phyloP scores from a whole-genome alignment of 441 rosid species.

The Pelargonium cotyledonis region DNA sequence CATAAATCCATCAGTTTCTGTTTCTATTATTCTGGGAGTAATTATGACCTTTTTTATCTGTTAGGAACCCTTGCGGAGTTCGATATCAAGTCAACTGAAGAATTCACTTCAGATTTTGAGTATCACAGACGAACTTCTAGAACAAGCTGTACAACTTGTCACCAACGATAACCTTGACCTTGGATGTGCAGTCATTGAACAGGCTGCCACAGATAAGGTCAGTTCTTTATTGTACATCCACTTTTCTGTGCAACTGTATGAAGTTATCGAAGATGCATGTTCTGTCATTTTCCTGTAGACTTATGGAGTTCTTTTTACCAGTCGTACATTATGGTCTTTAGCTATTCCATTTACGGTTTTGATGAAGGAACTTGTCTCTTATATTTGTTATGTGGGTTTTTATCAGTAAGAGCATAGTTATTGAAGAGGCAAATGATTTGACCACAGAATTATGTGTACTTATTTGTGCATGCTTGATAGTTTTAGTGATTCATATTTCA shows the following conservation, averaged over 20 bases:
- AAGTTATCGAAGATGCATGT: slow-evolving; percentile 2
- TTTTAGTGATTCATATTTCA: not conserved
- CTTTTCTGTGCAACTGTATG: slow-evolving; percentile 7
- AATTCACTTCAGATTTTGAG: slow-evolving; percentile 66
- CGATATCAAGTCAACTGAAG: slow-evolving; percentile 84
- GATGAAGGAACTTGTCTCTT: not conserved
- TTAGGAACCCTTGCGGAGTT: slow-evolving; percentile 90
- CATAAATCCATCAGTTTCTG: not conserved
- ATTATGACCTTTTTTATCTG: slow-evolving; percentile 18
- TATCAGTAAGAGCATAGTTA: not conserved
- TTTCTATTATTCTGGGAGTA: slow-evolving; percentile 15
- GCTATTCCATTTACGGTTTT: not conserved
- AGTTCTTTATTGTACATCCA: not conserved
- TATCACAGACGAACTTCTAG: slow-evolving; percentile 58
- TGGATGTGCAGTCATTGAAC: slow-evolving; percentile 97
- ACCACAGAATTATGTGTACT: not conserved
- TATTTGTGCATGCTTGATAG: not conserved
- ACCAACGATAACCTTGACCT: slow-evolving; percentile 98
- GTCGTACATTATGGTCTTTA: not conserved
- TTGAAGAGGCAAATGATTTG: not conserved
- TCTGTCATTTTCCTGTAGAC: not conserved
- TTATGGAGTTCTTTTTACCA: slow-evolving; percentile 6
- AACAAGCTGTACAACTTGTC: slow-evolving; percentile 91
- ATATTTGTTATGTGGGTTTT: not conserved
- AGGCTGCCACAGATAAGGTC: slow-evolving; percentile 98